Evolutionary conservation across 108 stramenopile genomes (phyloP).

Genomic region (Cyclostephanos tholiformis): DNA sequence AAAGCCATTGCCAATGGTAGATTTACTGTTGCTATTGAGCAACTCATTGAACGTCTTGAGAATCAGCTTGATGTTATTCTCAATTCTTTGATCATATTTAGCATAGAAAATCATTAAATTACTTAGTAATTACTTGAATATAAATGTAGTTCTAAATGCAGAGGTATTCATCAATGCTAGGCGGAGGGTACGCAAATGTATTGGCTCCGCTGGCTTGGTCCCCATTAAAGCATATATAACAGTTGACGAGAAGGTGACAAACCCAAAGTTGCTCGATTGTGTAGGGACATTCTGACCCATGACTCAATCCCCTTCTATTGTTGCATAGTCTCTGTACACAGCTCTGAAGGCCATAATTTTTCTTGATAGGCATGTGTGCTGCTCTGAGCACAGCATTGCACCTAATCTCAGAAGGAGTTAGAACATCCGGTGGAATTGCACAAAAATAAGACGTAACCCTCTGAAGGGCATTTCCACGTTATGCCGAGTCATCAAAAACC

Average conservation of each 20-base stretch:
- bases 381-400: background rate
- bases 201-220: no score
- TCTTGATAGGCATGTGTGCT: slow-evolving; percentile 7
- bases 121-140: no score
- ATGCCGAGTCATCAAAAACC: slow-evolving; percentile 5
- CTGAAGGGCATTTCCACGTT: background rate
- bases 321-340: slow-evolving; percentile 7
- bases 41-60: no score
- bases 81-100: no score
- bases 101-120: no score
- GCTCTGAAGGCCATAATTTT: slow-evolving; percentile 14
- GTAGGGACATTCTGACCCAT: slow-evolving; percentile 13
- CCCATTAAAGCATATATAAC: slow-evolving; percentile 25
- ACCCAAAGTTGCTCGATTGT: slow-evolving; percentile 25
- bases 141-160: no score
- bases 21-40: no score
- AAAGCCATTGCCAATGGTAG: no score
- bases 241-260: slow-evolving; percentile 22
- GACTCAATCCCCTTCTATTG: no score
- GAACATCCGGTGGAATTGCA: background rate
- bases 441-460: background rate
- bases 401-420: background rate
- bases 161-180: no score
- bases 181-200: no score
- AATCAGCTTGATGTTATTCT: no score